Evolutionary conservation across 306 rosid genomes (phyloP).

Genomic region (Vigna hirtella): DNA sequence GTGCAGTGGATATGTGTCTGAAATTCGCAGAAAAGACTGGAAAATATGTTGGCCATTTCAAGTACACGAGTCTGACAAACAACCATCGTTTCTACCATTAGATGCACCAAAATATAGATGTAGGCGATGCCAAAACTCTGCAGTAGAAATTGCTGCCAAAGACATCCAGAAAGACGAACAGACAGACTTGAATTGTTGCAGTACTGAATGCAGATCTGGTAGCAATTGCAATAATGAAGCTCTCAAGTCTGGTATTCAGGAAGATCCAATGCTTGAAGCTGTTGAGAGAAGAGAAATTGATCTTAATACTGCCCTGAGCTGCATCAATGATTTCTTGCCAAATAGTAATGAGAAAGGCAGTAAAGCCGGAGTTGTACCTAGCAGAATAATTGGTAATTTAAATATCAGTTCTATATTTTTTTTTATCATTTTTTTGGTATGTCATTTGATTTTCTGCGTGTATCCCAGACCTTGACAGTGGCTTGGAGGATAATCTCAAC

Average conservation of each 20-base stretch:
- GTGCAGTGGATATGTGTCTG: slow-evolving; percentile 91
- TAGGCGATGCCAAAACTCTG: slow-evolving; percentile 59
- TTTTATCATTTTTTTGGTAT: slow-evolving; percentile 22
- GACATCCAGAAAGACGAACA: slow-evolving; percentile 48
- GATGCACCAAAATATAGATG: slow-evolving; percentile 68
- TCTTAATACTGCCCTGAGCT: slow-evolving; percentile 52
- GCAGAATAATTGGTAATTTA: slow-evolving; percentile 58
- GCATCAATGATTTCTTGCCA: slow-evolving; percentile 47
- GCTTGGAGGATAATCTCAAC: slow-evolving; percentile 52
- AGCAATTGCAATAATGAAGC: slow-evolving; percentile 45
- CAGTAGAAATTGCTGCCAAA: slow-evolving; percentile 50
- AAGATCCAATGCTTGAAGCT: slow-evolving; percentile 53
- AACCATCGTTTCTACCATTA: slow-evolving; percentile 62
- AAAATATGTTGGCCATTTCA: slow-evolving; percentile 87
- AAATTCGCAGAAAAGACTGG: slow-evolving; percentile 79
- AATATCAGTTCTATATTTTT: slow-evolving; percentile 43
- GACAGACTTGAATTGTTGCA: slow-evolving; percentile 37
- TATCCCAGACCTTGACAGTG: slow-evolving; percentile 59
- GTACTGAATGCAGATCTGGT: slow-evolving; percentile 48
- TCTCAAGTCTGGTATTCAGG: slow-evolving; percentile 51
- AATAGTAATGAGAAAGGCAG: slow-evolving; percentile 56
- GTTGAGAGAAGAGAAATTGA: slow-evolving; percentile 56
- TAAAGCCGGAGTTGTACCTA: slow-evolving; percentile 47
- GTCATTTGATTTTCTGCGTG: slow-evolving; percentile 41
- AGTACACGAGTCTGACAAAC: slow-evolving; percentile 59